Evolutionary conservation across 345 rosid genomes (phyloP), one percentile per base, ranked within the genome.

Genomic region (Pugionium cornutum): DNA sequence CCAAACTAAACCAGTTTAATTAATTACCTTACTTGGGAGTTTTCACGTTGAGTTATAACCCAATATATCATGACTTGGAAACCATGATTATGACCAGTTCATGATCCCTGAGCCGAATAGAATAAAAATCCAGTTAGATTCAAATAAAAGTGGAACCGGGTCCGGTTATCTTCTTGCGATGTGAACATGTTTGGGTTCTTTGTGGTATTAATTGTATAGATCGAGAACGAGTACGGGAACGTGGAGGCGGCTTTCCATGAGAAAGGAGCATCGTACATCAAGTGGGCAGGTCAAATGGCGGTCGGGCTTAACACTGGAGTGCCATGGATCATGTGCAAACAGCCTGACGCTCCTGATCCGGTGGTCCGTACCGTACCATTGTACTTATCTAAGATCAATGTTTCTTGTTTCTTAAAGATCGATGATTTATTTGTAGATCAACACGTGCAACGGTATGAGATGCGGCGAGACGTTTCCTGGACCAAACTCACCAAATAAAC

Each of bases 311-410:
- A 84, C 2, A 85, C 95, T 10, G 92, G 95, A 9, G 90, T 89
- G 7, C 98, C 98, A 5, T 91, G 98, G 95, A 83, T 80, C 55
- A 91, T 91, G 96, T 86, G 98, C 80, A 89, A 85, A 82, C 95
- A 91, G 77, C 64, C 78, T 43, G 85, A 91, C 76, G 96, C 95
- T 66, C 94, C 92, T 53, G 86, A 86, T 67, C 95, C 95, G 6
- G 78, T 91, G 87, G 95, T 89, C 62, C 54, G 92, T 18, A 18
- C 18, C 18, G 18, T 18, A 18, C 18, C 18, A 0, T 0, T 18
- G 0, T 18, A 18, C 18, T 18, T 18, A n/a, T n/a, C n/a, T n/a
- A n/a, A 18, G 18, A 18, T 18, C 18, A 18, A 18, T 18, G 18
- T 18, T 18, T 18, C 18, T 18, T 18, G 18, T 18, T 18, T 18